A percentile compares a stretch with the other conserved stretches of the same genome.
Conservation (phyloP, 768 basidiomycete species). For the Floccularia luteovirens region DNA sequence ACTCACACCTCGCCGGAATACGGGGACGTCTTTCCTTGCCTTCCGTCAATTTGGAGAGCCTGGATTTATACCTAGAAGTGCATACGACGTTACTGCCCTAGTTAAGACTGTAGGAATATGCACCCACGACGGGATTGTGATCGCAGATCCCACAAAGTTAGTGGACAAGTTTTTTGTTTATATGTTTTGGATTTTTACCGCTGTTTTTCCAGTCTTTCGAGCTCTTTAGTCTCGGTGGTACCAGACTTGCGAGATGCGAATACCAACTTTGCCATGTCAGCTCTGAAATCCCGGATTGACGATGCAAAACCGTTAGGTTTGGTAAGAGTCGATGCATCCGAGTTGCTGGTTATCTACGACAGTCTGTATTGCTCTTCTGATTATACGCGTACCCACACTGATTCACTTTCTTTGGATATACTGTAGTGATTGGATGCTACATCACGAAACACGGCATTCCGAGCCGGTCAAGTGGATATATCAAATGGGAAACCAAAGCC, state of each 20-base stretch:
- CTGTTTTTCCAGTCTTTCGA: conserved; percentile 28
- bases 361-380: conserved; percentile 37
- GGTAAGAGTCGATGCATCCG: conserved; percentile 41
- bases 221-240: conserved; percentile 37
- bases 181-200: neutral
- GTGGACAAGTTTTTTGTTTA: conserved; percentile 12
- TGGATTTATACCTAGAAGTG: conserved; percentile 67
- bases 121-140: conserved; percentile 55
- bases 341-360: conserved; percentile 71
- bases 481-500: conserved; percentile 76
- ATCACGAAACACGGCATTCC: conserved; percentile 66
- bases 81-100: conserved; percentile 50
- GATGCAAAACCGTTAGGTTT: conserved; percentile 60
- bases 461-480: conserved; percentile 49
- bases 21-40: conserved; percentile 20
- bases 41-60: conserved; percentile 68
- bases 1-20: conserved; percentile 26
- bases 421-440: conserved; percentile 66
- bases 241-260: conserved; percentile 47
- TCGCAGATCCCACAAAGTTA: conserved; percentile 64
- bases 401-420: no score
- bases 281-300: conserved; percentile 54
- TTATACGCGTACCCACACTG: no score
- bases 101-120: conserved; percentile 59
- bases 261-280: conserved; percentile 28